Percentiles rank a stretch among this genome's conserved stretches.
These are phyloP conservation scores for Pyrrhoderma lamaoense DNA, from an alignment of 1,284 basidiomycete species.

Conservation along the genomic window DNA sequence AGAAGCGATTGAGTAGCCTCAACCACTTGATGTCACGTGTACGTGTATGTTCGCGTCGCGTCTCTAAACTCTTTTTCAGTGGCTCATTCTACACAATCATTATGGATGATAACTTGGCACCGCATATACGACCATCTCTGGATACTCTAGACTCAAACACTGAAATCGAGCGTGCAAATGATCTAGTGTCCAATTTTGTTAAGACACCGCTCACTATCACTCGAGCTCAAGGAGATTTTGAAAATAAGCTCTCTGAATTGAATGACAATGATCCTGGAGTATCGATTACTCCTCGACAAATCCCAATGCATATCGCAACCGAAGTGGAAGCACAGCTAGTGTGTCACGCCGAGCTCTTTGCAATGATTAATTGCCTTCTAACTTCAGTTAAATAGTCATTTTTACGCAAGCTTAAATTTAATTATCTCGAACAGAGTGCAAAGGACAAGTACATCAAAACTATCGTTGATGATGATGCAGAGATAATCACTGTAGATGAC, in stretches of 20 bases:
- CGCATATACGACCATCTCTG: conserved; percentile 3
- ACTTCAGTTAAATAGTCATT: conserved; percentile 43
- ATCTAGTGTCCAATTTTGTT: conserved; percentile 21
- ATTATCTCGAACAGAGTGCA: conserved; percentile 80
- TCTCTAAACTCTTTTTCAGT: too few relatives aligned
- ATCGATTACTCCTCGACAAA: conserved; percentile 25
- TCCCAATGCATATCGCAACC: conserved; percentile 39
- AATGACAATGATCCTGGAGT: conserved; percentile 17
- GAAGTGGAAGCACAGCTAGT: conserved; percentile 45
- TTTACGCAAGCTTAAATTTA: conserved; percentile 78
- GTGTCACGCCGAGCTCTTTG: conserved; percentile 18
- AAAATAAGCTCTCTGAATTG: conserved; percentile 18
- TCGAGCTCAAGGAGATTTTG: conserved; percentile 23
- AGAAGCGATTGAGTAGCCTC: neutral
- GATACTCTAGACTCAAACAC: conserved; percentile 8
- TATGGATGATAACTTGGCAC: too few relatives aligned
- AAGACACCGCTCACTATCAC: conserved; percentile 23
- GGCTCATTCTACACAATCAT: too few relatives aligned
- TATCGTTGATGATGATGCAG: conserved; percentile 77
- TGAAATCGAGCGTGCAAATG: conserved; percentile 22
- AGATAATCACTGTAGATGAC: conserved; percentile 63
- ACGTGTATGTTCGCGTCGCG: too few relatives aligned
- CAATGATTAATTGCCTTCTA: neutral
- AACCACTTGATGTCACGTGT: too few relatives aligned
- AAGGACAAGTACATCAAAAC: conserved; percentile 80